Evolutionary conservation across 768 basidiomycete genomes (phyloP), one percentile per base, ranked within the genome.

Genomic region (Agaricus bisporus): DNA sequence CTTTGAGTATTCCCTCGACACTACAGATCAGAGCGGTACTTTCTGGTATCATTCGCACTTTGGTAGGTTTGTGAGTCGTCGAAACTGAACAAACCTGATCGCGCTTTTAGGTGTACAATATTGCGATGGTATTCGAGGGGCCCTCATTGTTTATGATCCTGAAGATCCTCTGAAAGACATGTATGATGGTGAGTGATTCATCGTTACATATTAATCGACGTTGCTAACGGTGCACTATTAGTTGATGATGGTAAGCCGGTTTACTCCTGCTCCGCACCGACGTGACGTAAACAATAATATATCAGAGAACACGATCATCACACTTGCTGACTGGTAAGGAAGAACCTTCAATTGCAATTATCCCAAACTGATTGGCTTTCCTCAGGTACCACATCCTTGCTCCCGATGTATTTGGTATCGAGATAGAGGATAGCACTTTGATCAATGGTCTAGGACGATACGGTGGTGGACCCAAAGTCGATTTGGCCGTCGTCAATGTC

Each of bases 61-160:
- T 44, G 42, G 58, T 54, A 22, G 26, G 58, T 54, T 14, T 37
- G 26, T 26, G n/a, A 22, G 2, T n/a, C 14, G 8, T 35, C 18
- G 10, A 17, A 5, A 12, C 20, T 22, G 38, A n/a, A 29, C 9
- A 18, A 4, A 51, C 10, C 18, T 29, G 18, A 36, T 45, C 12
- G n/a, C 11, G 35, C 9, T 14, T 56, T 29, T 18, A 62, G 61
- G 44, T 5, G 67, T 68, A 1, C 76, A 78, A 57, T 77, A 77
- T 50, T 78, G 76, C 38, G 77, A 78, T 49, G 76, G 76, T 1
- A 62, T 78, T 45, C 62, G 76, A 41, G 77, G 76, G 1, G 64
- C 69, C 8, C 14, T 76, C 26, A 63, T 77, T 17, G 60, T 76
- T 15, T 65, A 66, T 39, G 65, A 66, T 41, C 52, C 47, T 5